phyloP scores from a whole-genome alignment of 2,329 filamentous ascomycete genomes.

The Hypoxylon sp. region DNA sequence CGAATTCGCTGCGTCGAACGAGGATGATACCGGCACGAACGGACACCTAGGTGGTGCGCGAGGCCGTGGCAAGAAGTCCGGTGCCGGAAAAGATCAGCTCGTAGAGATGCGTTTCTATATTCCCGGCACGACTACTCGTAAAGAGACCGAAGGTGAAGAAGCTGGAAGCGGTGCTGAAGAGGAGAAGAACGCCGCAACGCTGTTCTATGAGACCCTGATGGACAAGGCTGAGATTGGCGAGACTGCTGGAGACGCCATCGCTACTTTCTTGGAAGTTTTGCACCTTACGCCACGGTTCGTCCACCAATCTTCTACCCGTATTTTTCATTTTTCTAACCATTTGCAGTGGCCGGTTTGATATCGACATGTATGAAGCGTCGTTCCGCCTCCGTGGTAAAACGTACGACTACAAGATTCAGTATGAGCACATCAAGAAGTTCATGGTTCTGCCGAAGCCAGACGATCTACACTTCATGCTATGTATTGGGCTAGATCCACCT shows the following conservation, averaged over 20 bases:
- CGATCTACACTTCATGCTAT: constrained; percentile 94
- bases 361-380: constrained; percentile 99
- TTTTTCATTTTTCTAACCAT: constrained; percentile 33
- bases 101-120: constrained; percentile 99
- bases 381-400: constrained; percentile 98
- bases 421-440: constrained; percentile 98
- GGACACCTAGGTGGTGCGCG: constrained; percentile 80
- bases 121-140: constrained; percentile 87
- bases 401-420: constrained; percentile 99
- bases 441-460: constrained; percentile 99
- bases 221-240: constrained; percentile 99
- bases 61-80: constrained; percentile 88
- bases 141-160: constrained; percentile 80
- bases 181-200: constrained; percentile 93
- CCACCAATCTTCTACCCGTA: not conserved
- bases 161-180: constrained; percentile 79
- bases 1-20: constrained; percentile 84
- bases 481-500: constrained; percentile 93
- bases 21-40: constrained; percentile 80
- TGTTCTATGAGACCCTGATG: constrained; percentile 99
- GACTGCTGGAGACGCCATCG: constrained; percentile 97
- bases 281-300: constrained; percentile 91
- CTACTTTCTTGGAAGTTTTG: constrained; percentile 95
- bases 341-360: constrained; percentile 94
- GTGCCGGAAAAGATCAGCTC: constrained; percentile 89